Evolutionary conservation across 2,329 filamentous ascomycete genomes (phyloP).

Genomic region (Colletotrichum musicola): DNA sequence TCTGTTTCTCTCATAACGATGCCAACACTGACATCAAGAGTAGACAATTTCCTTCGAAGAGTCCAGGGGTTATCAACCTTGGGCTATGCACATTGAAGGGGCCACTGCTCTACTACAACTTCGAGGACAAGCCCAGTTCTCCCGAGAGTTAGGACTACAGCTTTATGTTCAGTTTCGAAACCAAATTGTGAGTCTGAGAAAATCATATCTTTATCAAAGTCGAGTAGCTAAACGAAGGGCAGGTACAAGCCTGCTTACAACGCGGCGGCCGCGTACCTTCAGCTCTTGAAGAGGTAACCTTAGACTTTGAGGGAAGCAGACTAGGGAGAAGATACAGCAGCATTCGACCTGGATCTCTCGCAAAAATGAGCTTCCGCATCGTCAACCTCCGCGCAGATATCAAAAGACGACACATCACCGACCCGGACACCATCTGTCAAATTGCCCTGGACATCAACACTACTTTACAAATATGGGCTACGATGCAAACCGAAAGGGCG

Average conservation of each 20-base stretch:
- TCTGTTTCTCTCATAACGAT: not conserved
- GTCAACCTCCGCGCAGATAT: slow-evolving; percentile 41
- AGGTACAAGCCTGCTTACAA: slow-evolving; percentile 42
- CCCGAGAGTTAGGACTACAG: slow-evolving; percentile 40
- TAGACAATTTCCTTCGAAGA: slow-evolving; percentile 42
- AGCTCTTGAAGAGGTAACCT: slow-evolving; percentile 16
- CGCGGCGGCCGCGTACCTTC: slow-evolving; percentile 37
- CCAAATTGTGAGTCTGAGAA: slow-evolving; percentile 43
- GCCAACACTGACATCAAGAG: not conserved
- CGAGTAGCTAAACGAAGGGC: not conserved
- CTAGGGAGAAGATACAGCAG: not conserved
- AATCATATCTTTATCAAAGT: too few relatives aligned
- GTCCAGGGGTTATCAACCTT: slow-evolving; percentile 40
- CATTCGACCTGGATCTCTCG: slow-evolving; percentile 26
- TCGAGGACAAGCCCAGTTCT: slow-evolving; percentile 43
- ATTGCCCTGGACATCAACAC: slow-evolving; percentile 15
- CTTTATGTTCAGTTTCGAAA: slow-evolving; percentile 43
- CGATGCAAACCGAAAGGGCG: not conserved
- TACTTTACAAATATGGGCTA: slow-evolving; percentile 9
- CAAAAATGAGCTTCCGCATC: slow-evolving; percentile 39
- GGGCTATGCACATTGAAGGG: slow-evolving; percentile 43
- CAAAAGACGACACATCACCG: slow-evolving; percentile 36
- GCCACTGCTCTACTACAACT: slow-evolving; percentile 43
- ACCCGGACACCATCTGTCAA: slow-evolving; percentile 29
- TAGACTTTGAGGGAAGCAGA: slow-evolving; percentile 15